Base-by-base conservation (phyloP, 441 rosid genomes). In the Bocquillonia castaneifolia region DNA sequence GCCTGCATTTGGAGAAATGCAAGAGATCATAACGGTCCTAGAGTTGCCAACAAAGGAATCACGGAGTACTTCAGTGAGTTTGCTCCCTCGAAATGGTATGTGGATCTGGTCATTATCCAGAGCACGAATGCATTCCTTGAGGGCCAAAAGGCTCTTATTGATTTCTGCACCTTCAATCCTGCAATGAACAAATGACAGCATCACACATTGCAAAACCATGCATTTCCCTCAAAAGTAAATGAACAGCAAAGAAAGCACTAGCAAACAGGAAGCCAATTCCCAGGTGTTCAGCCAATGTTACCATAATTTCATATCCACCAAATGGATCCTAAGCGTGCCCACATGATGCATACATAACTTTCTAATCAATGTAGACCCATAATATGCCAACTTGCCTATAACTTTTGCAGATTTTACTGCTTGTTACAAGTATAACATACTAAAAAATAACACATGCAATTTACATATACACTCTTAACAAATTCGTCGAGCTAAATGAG, bases 91-190 rank as follows among this genome's bases (percentile, higher is more conserved):
- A 77, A 95, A 95, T 63, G 99, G 99, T 73, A 92, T 95, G 74
- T 95, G 99, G 77, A 89, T 79, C 88, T 95, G 99, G 72, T 92
- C 99, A 78, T 92, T 95, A 80, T 90, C 99, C 59, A 95, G 75
- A 61, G 99, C 98, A 70, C 98, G 97, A 71, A 95, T 95, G 81
- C 98, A 95, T 78, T 95, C 99, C 81, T 92, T 95, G 29, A 95
- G 95, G 77, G 99, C 97, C 86, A 92, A 78, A 52, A 95, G 96
- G 69, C 98, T 92, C 90, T 95, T 92, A 60, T 94, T 94, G 66
- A 94, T 94, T 78, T 94, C 97, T 59, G 97, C 98, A 53, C 99
- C 99, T 84, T 95, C 99, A 76, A 95, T 89, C 85, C 98, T 95
- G 74, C 67, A 76, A 72, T 29, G 58, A 59, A 58, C 50, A 62